Evolutionary conservation across 495 filamentous ascomycete genomes (phyloP).

Genomic region (Articulospora tetracladia): DNA sequence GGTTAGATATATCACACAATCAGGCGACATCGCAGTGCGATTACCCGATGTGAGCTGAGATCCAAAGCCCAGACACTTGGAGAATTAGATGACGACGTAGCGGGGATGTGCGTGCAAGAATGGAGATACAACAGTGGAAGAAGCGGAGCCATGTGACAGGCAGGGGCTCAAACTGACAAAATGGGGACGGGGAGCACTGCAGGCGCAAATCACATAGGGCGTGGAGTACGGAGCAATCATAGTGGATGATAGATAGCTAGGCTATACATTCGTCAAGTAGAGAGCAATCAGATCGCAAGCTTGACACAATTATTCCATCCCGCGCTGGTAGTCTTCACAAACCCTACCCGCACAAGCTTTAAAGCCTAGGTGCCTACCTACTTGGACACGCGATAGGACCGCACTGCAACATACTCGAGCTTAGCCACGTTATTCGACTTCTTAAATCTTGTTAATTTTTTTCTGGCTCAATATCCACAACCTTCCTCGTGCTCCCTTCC

Average conservation of each 20-base stretch:
- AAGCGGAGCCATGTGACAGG: not conserved
- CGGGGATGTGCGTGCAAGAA: not conserved
- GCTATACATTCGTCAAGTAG: not conserved
- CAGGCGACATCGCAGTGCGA: slow-evolving; percentile 89
- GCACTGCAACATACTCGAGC: too few relatives aligned
- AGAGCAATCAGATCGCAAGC: not conserved
- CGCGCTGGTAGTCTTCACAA: too few relatives aligned
- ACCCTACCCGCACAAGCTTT: too few relatives aligned
- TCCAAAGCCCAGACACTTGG: not conserved
- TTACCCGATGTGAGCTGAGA: slow-evolving; percentile 67
- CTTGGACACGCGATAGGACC: too few relatives aligned
- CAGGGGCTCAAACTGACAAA: not conserved
- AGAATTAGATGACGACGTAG: not conserved
- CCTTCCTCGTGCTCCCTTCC: too few relatives aligned
- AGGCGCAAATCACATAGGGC: not conserved
- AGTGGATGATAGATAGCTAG: not conserved
- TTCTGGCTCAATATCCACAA: too few relatives aligned
- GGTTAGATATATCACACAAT: slow-evolving; percentile 98
- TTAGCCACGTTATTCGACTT: too few relatives aligned
- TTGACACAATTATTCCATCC: not conserved
- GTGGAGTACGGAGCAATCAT: not conserved
- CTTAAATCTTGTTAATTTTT: too few relatives aligned
- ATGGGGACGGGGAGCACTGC: not conserved
- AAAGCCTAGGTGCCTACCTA: too few relatives aligned
- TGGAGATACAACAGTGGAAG: not conserved